Base-by-base conservation (phyloP, 805 yeast species). In the Geotrichum ghanense region DNA sequence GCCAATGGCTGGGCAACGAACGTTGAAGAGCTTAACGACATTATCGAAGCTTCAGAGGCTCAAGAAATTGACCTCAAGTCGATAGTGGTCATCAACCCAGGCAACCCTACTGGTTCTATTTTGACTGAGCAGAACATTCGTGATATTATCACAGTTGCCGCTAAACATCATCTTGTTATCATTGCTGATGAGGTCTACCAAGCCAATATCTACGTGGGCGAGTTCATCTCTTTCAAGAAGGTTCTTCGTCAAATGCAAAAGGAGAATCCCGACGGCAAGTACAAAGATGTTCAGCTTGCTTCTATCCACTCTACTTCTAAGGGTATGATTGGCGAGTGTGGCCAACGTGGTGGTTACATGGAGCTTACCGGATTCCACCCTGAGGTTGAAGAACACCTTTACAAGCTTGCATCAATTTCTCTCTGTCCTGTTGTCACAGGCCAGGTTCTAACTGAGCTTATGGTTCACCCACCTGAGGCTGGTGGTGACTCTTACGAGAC, bases 301-400 rank as follows among this genome's bases (percentile, higher is more conserved):
- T 89, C 97, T 1, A 70, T 92, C 55, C 97, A 92, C 65, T 88
- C 97, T n/a, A 87, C 95, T 40, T 90, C 97, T 10, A 92, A 92
- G 67, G 99, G 99, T 64, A 87, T 88, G 56, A 76, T 87, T 52
- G 99, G 98, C 52, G 99, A 92, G 68, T 92, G 99, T 74, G 99
- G 99, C 50, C 98, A 92, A 70, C 80, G 99, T 68, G 99, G 97
- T 57, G 99, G 99, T 3, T 92, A 89, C 71, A 84, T 92, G 92
- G 99, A 92, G 66, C 68, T 89, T 5, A 75, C 81, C 9, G 96
- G 96, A 1, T 84, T 92, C 66, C 69, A 74, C 12, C 71, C 70
- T 2, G 88, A 82, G 41, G 81, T 89, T 16, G 68, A 72, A 56
- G 83, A 77, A 24, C 74, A 84, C 47, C 72, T 92, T 45, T 72